Evolutionary conservation across 495 filamentous ascomycete species (phyloP).

Genomic region (Beverwykella pulmonaria): DNA sequence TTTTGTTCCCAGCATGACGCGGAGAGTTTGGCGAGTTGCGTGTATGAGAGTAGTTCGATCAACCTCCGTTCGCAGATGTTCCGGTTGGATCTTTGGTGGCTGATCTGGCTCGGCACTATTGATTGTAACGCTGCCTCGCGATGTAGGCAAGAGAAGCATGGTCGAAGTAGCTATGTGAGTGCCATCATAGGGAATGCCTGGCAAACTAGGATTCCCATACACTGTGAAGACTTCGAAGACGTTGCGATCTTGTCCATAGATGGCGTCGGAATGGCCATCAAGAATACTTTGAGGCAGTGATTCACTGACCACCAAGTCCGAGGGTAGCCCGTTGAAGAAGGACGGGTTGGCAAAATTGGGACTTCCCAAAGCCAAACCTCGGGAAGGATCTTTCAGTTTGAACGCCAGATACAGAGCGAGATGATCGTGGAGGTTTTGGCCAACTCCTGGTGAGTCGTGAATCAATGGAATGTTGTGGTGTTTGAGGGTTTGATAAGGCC

Average conservation of each 20-base stretch:
- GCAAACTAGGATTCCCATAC: neutral
- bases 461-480: slow-evolving; percentile 55
- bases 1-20: neutral
- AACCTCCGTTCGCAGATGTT: neutral
- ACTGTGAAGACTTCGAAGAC: neutral
- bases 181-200: slow-evolving; percentile 1
- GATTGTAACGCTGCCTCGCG: slow-evolving; percentile 56
- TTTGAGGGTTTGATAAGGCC: slow-evolving; percentile 54
- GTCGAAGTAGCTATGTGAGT: neutral
- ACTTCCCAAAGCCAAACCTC: neutral
- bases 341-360: neutral
- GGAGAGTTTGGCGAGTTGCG: neutral
- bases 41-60: neutral
- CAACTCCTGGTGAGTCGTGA: slow-evolving; percentile 61
- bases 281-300: neutral
- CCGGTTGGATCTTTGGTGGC: neutral
- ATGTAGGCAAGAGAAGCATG: slow-evolving; percentile 13
- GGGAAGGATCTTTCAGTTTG: neutral
- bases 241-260: neutral
- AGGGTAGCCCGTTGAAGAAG: neutral
- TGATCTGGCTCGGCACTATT: slow-evolving; percentile 55
- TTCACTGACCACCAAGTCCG: neutral
- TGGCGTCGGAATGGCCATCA: neutral
- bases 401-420: slow-evolving; percentile 1
- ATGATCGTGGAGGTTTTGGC: slow-evolving; percentile 68